phyloP scores from a whole-genome alignment of 805 yeast genomes.

The Clavispora vitiphila region DNA sequence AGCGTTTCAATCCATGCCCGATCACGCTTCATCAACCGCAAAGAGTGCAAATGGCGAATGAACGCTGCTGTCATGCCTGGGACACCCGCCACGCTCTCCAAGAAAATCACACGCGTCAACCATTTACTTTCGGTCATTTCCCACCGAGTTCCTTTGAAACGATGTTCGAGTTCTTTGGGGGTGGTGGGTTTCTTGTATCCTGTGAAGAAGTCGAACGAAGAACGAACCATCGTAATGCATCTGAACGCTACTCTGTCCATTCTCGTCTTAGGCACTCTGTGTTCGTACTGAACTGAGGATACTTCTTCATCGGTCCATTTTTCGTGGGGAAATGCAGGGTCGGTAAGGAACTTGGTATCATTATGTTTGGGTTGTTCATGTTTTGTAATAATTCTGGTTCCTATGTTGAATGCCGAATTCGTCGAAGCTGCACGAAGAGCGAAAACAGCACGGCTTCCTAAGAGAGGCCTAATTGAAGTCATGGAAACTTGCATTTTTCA shows the following conservation, averaged over 20 bases:
- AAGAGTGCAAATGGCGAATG: constrained; percentile 60
- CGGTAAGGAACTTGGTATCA: constrained; percentile 34
- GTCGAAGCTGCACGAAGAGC: background rate
- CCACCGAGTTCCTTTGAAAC: constrained; percentile 36
- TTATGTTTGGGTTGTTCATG: constrained; percentile 16
- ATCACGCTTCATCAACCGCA: constrained; percentile 59
- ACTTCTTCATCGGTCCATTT: constrained; percentile 26
- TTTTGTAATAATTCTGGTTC: constrained; percentile 12
- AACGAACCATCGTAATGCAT: constrained; percentile 42
- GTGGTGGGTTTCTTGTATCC: constrained; percentile 58
- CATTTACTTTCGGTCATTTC: constrained; percentile 60
- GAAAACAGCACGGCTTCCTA: background rate
- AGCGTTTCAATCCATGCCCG: constrained; percentile 73
- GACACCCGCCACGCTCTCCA: constrained; percentile 74
- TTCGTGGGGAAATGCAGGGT: constrained; percentile 37
- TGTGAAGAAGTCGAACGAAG: constrained; percentile 55
- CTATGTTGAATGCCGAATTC: constrained; percentile 5
- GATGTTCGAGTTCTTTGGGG: constrained; percentile 17
- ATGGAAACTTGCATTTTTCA: background rate
- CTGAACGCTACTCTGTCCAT: constrained; percentile 51
- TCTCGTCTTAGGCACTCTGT: constrained; percentile 42
- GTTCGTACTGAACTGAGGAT: constrained; percentile 41
- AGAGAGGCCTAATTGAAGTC: background rate
- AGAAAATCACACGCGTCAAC: constrained; percentile 57
- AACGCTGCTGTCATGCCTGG: constrained; percentile 77